Base-by-base conservation (phyloP, 768 basidiomycete species). In the Lactifluus pinguis region DNA sequence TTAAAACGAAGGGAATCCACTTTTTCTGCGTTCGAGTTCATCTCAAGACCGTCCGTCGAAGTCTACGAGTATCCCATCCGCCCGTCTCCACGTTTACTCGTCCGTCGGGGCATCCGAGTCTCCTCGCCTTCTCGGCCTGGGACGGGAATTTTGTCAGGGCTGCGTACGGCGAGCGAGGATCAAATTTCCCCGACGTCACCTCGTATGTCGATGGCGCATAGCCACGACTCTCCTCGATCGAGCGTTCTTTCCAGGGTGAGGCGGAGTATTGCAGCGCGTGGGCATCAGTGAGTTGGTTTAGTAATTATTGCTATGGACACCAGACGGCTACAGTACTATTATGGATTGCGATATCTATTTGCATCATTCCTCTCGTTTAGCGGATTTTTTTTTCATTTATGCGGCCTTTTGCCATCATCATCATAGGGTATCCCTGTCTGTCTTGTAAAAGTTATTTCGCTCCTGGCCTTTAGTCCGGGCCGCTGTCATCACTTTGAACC, bases 41-140 rank as follows among this genome's bases (percentile, higher is more conserved):
- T 62, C n/a, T 62, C 61, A n/a, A 52, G 61, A 25, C 61, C 61
- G 14, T 62, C 61, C 39, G 38, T 62, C 17, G 61, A 62, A 4
- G 56, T 34, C 30, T 62, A 62, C 29, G 61, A 62, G 21, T 62
- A 62, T 19, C 61, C 61, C 25, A 4, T 41, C 5, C 51, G 42
- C 25, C 56, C 57, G 19, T 57, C 41, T 34, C 30, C 57, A 13
- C 61, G 61, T 49, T 25, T 62, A 14, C 30, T 58, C 47, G 29
- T 58, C 39, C 56, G 56, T 48, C 52, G 57, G 41, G 54, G 48
- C 45, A 29, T 54, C 34, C 61, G 57, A 0, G 6, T 49, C 21
- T 25, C 29, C 10, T 14, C 56, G 13, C 41, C 50, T 6, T 30
- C 36, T 34, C 61, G 50, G 32, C 6, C 32, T 42, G 32, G 51